Percentiles rank a stretch among this genome's conserved stretches.
phyloP scores from a whole-genome alignment of 192 early-diverging fungal genomes.

The Spizellomyces sp. region DNA sequence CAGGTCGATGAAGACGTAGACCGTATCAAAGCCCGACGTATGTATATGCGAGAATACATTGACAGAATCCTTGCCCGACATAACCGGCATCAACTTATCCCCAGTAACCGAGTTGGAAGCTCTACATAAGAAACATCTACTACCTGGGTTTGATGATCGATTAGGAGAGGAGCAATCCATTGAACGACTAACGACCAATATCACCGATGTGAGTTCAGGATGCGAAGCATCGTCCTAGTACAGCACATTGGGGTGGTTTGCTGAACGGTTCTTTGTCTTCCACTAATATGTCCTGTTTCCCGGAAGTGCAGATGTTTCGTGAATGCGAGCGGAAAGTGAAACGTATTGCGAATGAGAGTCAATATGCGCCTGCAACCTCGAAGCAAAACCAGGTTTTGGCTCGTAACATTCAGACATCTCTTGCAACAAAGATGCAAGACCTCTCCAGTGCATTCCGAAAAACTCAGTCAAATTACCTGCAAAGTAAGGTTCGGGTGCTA shows the following conservation, averaged over 20 bases:
- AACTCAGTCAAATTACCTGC: constrained; percentile 83
- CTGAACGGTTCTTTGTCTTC: constrained; percentile 13
- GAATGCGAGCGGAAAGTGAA: constrained; percentile 79
- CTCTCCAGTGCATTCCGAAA: constrained; percentile 80
- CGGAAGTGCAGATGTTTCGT: constrained; percentile 71
- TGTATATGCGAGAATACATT: background rate
- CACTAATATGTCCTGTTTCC: constrained; percentile 10
- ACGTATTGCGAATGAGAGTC: constrained; percentile 60
- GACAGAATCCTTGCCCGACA: background rate
- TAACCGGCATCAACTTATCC: background rate
- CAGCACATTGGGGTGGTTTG: background rate
- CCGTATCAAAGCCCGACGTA: constrained; percentile 59
- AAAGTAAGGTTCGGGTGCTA: constrained; percentile 57
- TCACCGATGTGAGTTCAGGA: constrained; percentile 67
- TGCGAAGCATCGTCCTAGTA: background rate
- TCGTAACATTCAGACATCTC: constrained; percentile 84
- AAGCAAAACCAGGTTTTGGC: constrained; percentile 67
- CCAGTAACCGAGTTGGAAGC: constrained; percentile 70
- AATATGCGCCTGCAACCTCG: constrained; percentile 5
- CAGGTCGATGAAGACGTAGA: constrained; percentile 65
- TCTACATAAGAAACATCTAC: constrained; percentile 84
- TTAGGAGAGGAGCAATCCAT: constrained; percentile 69
- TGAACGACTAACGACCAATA: constrained; percentile 77
- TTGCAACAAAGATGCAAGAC: constrained; percentile 90
- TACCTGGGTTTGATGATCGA: constrained; percentile 95